Evolutionary conservation across 192 early-diverging fungal genomes (phyloP).

Genomic region (Backusella tuberculispora): DNA sequence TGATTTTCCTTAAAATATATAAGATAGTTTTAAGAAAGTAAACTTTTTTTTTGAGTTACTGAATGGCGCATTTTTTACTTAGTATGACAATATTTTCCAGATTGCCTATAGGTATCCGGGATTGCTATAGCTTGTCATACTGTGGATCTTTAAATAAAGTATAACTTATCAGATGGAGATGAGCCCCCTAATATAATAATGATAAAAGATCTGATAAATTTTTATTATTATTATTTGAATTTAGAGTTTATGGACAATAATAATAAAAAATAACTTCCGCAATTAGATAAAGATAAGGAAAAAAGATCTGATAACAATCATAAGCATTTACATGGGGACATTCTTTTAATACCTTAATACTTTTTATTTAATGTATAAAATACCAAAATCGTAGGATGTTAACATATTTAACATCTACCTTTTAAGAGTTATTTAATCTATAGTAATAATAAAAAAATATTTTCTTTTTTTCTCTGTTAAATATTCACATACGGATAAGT

Average conservation of each 20-base stretch:
- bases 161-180: constrained; percentile 9
- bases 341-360: neutral
- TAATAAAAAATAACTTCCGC: neutral
- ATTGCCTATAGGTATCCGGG: neutral
- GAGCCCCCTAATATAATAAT: neutral
- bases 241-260: constrained; percentile 1
- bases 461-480: neutral
- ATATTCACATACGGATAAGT: neutral
- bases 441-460: neutral
- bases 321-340: neutral
- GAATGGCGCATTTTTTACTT: neutral
- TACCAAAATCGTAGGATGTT: neutral
- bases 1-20: neutral
- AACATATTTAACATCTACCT: no score
- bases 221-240: neutral
- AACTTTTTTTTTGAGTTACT: neutral
- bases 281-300: neutral
- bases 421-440: no score
- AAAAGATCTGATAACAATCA: neutral
- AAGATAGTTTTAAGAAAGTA: neutral
- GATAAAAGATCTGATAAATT: constrained; percentile 6
- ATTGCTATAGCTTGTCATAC: neutral
- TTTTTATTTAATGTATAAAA: neutral
- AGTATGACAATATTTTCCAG: neutral
- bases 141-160: neutral